Percentiles rank a stretch among this genome's conserved stretches.
Conservation (phyloP, 331 rosid genomes). For the Prunus yedoensis region DNA sequence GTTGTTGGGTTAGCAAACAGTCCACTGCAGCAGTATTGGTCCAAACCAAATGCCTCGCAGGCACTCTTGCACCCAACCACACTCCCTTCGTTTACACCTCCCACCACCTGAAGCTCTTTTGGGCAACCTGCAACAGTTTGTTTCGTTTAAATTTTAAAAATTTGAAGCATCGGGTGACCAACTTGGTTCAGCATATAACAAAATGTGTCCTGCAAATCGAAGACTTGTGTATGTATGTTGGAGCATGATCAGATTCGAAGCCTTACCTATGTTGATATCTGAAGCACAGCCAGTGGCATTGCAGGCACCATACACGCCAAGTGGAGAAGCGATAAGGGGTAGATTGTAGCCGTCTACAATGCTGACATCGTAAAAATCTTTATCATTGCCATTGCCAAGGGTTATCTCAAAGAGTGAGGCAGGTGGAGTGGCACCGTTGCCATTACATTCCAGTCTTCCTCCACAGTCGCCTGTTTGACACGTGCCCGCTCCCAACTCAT, state of each 20-base stretch:
- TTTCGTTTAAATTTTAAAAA: not conserved
- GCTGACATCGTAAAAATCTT: constrained; percentile 83
- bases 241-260: not conserved
- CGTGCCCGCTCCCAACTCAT: constrained; percentile 62
- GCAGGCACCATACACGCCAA: constrained; percentile 56
- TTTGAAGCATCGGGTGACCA: not conserved
- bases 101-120: constrained; percentile 82
- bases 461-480: constrained; percentile 93
- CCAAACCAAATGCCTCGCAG: constrained; percentile 70
- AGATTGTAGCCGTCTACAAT: constrained; percentile 85
- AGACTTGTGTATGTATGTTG: not conserved
- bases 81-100: constrained; percentile 41
- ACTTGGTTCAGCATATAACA: not conserved
- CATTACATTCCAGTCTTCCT: constrained; percentile 78
- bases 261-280: constrained; percentile 66
- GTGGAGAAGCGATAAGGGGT: constrained; percentile 65
- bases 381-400: constrained; percentile 54
- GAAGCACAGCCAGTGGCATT: constrained; percentile 83
- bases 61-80: constrained; percentile 80
- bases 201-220: not conserved
- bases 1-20: constrained; percentile 66
- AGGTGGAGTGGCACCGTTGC: constrained; percentile 84
- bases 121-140: constrained; percentile 60
- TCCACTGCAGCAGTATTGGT: constrained; percentile 76
- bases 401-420: constrained; percentile 87